phyloP scores from a whole-genome alignment of 192 early-diverging fungal species.

The Backusella psychrophila region DNA sequence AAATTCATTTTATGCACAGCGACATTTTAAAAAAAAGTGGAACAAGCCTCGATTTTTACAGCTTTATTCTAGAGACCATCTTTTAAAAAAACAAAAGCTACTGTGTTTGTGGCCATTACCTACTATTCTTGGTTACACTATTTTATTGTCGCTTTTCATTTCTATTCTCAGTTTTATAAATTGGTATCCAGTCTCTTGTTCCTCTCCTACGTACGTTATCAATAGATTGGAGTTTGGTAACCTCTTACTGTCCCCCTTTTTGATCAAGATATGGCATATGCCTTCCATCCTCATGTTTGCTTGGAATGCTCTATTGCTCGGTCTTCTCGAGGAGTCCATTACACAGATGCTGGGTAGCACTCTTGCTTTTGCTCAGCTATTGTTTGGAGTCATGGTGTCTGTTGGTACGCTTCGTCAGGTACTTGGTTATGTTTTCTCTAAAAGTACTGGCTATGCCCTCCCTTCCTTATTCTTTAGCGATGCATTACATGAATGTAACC shows the following conservation, averaged over 20 bases:
- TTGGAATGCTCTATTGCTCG: conserved; percentile 43
- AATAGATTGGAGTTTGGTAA: conserved; percentile 30
- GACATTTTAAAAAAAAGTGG: conserved; percentile 11
- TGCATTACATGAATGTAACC: conserved; percentile 49
- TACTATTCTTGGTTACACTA: conserved; percentile 23
- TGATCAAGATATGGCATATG: conserved; percentile 17
- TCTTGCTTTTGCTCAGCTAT: conserved; percentile 33
- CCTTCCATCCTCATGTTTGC: conserved; percentile 21
- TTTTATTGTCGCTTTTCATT: conserved; percentile 23
- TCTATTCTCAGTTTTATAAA: conserved; percentile 19
- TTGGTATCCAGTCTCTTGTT: conserved; percentile 16
- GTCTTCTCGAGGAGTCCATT: conserved; percentile 50
- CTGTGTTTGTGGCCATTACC: conserved; percentile 35
- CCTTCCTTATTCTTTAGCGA: conserved; percentile 50
- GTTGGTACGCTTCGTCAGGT: conserved; percentile 32
- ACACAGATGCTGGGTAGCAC: conserved; percentile 40
- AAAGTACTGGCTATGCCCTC: conserved; percentile 41
- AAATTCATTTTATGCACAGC: conserved; percentile 14
- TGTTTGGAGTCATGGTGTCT: conserved; percentile 25
- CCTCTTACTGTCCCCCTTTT: conserved; percentile 34
- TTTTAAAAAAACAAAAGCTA: conserved; percentile 25
- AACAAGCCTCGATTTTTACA: conserved; percentile 2
- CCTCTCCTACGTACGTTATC: conserved; percentile 24
- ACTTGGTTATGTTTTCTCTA: conserved; percentile 49
- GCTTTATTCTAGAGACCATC: neutral